Conservation (phyloP, 768 basidiomycete species). For the Hypholoma sublateritium region DNA sequence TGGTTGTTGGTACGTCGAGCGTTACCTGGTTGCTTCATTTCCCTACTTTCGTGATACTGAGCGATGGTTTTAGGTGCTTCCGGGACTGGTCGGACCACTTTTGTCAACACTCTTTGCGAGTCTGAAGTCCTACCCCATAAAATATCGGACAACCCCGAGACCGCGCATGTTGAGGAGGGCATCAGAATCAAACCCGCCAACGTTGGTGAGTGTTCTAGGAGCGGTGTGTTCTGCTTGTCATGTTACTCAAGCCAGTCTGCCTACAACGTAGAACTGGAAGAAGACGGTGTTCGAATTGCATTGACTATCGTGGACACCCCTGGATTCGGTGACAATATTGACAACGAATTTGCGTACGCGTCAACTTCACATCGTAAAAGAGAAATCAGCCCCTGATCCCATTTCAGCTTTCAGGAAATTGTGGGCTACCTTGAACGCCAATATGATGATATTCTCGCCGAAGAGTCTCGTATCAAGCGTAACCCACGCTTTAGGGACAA, state of each 20-base stretch:
- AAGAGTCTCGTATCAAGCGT: conserved; percentile 99
- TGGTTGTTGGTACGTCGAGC: conserved; percentile 86
- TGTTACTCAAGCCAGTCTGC: background rate
- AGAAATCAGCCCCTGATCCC: background rate
- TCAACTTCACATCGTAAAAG: background rate
- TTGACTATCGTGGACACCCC: conserved; percentile 98
- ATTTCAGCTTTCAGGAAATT: conserved; percentile 89
- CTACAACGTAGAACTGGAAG: conserved; percentile 77
- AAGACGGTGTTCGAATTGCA: conserved; percentile 97
- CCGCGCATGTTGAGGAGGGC: conserved; percentile 92
- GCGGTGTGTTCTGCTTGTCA: background rate
- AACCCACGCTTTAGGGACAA: conserved; percentile 99
- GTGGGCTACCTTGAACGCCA: conserved; percentile 95
- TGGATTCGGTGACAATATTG: conserved; percentile 98
- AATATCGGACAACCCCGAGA: conserved; percentile 77
- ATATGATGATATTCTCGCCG: conserved; percentile 98
- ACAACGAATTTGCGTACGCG: conserved; percentile 95
- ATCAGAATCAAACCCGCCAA: conserved; percentile 94
- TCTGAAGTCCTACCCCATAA: conserved; percentile 89
- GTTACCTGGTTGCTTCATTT: conserved; percentile 8
- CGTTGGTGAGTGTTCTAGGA: conserved; percentile 63
- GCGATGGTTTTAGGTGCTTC: conserved; percentile 72
- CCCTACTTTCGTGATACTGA: conserved; percentile 17
- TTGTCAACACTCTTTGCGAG: conserved; percentile 99
- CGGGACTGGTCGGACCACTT: conserved; percentile 96